Percentiles rank a stretch among this genome's conserved stretches.
phyloP scores from a whole-genome alignment of 805 yeast species.

The Nakazawaea molendinolei region DNA sequence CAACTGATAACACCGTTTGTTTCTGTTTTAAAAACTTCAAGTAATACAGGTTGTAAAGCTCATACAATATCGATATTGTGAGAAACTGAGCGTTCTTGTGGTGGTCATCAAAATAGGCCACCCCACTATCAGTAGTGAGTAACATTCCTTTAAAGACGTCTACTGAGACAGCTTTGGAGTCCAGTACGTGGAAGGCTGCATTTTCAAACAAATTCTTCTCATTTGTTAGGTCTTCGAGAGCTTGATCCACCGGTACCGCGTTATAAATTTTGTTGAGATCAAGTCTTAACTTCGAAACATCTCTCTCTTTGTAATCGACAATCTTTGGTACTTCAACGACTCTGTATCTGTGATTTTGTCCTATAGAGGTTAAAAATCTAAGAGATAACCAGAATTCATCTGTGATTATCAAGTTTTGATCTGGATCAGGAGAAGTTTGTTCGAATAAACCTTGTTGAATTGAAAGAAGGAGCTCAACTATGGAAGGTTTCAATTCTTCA shows the following conservation, averaged over 20 bases:
- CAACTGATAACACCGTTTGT: conserved; percentile 2
- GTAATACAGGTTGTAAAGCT: conserved; percentile 3
- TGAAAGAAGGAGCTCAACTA: conserved; percentile 1
- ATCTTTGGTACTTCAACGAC: conserved; percentile 5
- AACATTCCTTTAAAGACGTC: conserved; percentile 9
- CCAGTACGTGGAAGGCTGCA: not conserved
- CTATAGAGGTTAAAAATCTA: conserved; percentile 2
- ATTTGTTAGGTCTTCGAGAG: conserved; percentile 1
- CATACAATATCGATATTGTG: conserved; percentile 5
- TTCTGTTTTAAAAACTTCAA: conserved; percentile 5
- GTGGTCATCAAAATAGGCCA: conserved; percentile 5
- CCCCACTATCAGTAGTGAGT: not conserved
- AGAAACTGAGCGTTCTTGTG: conserved; percentile 4
- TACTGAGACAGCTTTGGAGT: conserved; percentile 2
- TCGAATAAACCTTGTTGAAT: not conserved
- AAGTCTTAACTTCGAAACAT: conserved; percentile 10
- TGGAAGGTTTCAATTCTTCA: conserved; percentile 4
- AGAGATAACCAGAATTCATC: conserved; percentile 3
- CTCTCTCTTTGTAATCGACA: conserved; percentile 1
- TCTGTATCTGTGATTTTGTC: not conserved
- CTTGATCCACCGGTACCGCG: conserved; percentile 5
- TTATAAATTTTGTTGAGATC: conserved; percentile 7
- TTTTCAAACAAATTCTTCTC: not conserved
- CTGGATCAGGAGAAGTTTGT: not conserved
- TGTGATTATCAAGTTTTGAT: not conserved